Conservation (phyloP, 371 early-diverging fungal species). For the Mucor plumbeus region DNA sequence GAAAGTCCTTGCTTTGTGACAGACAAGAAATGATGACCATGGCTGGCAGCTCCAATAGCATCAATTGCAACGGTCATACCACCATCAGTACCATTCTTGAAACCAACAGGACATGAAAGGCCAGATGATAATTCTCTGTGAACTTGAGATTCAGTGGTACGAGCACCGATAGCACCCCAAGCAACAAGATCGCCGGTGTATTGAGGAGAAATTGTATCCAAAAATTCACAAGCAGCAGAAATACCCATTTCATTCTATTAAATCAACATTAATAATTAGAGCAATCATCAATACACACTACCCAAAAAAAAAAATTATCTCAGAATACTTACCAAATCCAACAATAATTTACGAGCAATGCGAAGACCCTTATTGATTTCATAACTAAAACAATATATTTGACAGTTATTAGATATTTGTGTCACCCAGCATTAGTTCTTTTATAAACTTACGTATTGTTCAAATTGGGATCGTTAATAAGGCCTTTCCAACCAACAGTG, state of each 20-base stretch:
- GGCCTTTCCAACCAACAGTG: conserved; percentile 94
- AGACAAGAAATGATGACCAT: conserved; percentile 89
- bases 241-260: conserved; percentile 75
- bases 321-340: conserved; percentile 40
- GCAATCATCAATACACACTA: no score
- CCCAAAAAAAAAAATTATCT: no score
- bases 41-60: conserved; percentile 87
- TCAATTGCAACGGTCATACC: conserved; percentile 88
- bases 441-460: background rate
- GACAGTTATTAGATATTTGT: background rate
- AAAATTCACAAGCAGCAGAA: conserved; percentile 88
- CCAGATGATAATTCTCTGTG: conserved; percentile 95
- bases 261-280: background rate
- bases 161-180: conserved; percentile 96
- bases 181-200: conserved; percentile 90
- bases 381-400: conserved; percentile 50
- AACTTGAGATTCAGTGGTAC: conserved; percentile 92
- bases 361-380: conserved; percentile 92
- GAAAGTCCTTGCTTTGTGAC: conserved; percentile 94
- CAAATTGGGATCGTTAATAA: conserved; percentile 65
- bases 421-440: background rate
- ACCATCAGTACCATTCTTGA: conserved; percentile 95
- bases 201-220: conserved; percentile 96
- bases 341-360: conserved; percentile 81
- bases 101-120: conserved; percentile 93